Conservation (phyloP, 2,329 filamentous ascomycete genomes). For the Pyrenophora teres region DNA sequence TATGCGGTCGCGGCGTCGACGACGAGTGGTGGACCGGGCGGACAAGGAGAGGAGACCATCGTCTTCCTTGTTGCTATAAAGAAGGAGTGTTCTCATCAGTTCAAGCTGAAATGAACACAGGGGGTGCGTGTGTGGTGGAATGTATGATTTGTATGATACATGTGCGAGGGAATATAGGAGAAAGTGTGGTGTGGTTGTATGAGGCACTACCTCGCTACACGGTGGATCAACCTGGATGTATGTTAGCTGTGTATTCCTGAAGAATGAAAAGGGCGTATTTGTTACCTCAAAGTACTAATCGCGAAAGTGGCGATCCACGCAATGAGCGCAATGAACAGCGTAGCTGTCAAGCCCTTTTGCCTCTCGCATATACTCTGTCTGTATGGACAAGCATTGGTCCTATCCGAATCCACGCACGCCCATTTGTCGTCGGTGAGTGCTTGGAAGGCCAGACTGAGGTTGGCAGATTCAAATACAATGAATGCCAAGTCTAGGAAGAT, state of each 20-base stretch:
- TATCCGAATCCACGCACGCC: conserved; percentile 46
- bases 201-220: conserved; percentile 37
- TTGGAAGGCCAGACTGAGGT: conserved; percentile 86
- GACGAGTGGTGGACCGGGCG: conserved; percentile 1
- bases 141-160: conserved; percentile 2
- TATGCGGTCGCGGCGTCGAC: conserved; percentile 2
- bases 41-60: conserved; percentile 3
- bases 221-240: conserved; percentile 31
- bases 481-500: conserved; percentile 93
- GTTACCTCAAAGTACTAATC: conserved; percentile 63
- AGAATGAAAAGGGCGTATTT: background rate
- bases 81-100: background rate
- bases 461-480: conserved; percentile 95
- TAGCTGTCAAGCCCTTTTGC: conserved; percentile 73
- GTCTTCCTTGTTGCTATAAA: conserved; percentile 2
- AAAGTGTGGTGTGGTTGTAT: conserved; percentile 1
- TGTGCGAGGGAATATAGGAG: conserved; percentile 3
- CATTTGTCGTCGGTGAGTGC: conserved; percentile 70
- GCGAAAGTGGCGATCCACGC: conserved; percentile 92
- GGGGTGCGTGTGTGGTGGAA: background rate
- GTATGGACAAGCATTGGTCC: conserved; percentile 27
- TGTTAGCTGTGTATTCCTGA: conserved; percentile 7
- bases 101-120: background rate
- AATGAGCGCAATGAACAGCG: conserved; percentile 79
- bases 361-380: conserved; percentile 60